Base-by-base conservation (phyloP, 2,329 filamentous ascomycete genomes). In the Phaeosphaeriaceae sp. region DNA sequence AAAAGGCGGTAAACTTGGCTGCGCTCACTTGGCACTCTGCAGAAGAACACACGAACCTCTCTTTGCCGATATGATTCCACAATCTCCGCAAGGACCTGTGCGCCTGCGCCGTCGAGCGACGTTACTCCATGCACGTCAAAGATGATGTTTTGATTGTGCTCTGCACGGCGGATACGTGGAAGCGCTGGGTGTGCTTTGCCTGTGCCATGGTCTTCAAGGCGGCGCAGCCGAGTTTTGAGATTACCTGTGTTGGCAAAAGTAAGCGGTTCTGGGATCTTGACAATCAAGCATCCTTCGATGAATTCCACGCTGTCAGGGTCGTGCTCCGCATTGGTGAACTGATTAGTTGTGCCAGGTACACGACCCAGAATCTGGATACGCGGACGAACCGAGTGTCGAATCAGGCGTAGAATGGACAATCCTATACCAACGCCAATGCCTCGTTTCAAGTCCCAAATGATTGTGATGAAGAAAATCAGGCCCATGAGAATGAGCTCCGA, bases 81-180 rank as follows among this genome's bases (percentile, higher is more conserved):
- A 60, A 97, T 97, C 74, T 97, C 94, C 38, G 85, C 83, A 2
- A 99, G 79, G 0, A 97, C 93, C 74, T 97, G 94, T 0, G 90
- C 89, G 1, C 93, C 94, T 0, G 92, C 96, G 5, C 92, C 94
- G 69, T 99, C 94, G 63, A 99, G 86, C 21, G 88, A 89, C 0
- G 92, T 96, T 3, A 99, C 94, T n/a, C 94, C 94, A 62, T 97
- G 93, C 6, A 97, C 92, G 70, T 99, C 94, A 66, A 99, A 97
- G 54, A 99, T 92, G 72, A 99, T 81, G 67, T 96, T 97, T 61
- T 86, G 84, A 70, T 97, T 97, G 64, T 90, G 87, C 52, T 93
- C 88, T n/a, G 86, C 83, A 20, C 82, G 79, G 4, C 92, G 83
- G 12, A 96, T 80, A 2, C 89, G 83, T 0, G 94, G 94, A 15